These are phyloP conservation scores for Neurospora sp. DNA, from an alignment of 495 filamentous ascomycete species.

Conservation along the genomic window DNA sequence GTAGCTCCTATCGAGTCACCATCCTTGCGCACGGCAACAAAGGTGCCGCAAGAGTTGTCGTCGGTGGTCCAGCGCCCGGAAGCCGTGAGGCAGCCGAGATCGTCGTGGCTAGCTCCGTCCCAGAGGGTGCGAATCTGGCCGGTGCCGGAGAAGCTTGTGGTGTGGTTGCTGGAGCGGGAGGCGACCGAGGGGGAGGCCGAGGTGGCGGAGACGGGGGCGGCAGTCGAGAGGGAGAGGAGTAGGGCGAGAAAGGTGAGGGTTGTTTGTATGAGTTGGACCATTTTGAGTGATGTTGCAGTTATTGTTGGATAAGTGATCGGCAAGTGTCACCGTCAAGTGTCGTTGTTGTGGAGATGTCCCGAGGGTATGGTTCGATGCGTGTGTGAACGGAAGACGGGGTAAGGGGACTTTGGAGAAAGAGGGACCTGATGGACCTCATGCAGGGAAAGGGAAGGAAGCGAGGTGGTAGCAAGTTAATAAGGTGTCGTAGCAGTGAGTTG, in stretches of 20 bases:
- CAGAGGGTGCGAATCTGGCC: constrained; percentile 15
- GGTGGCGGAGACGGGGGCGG: not conserved
- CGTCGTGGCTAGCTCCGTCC: constrained; percentile 8
- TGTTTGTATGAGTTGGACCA: not conserved
- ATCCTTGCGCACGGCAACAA: constrained; percentile 2
- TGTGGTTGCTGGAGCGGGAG: not conserved
- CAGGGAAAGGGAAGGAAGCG: not conserved
- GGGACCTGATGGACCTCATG: not conserved
- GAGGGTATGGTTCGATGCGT: not conserved
- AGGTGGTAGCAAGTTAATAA: not conserved
- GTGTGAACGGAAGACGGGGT: not conserved
- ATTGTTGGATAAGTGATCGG: not conserved
- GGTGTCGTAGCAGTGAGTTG: too few species aligned
- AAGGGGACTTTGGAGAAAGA: not conserved
- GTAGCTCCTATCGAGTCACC: not conserved
- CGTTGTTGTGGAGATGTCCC: not conserved
- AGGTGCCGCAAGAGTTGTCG: constrained; percentile 11
- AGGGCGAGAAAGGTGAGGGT: not conserved
- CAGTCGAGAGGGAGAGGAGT: not conserved
- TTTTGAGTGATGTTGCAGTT: not conserved
- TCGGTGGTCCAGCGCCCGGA: constrained; percentile 13
- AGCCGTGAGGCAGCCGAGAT: constrained; percentile 19
- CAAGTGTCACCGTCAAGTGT: not conserved
- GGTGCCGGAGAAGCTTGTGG: constrained; percentile 5
- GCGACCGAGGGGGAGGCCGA: not conserved